These are phyloP conservation scores for Boletus sp. DNA, from an alignment of 768 basidiomycete genomes.

Conservation along the genomic window DNA sequence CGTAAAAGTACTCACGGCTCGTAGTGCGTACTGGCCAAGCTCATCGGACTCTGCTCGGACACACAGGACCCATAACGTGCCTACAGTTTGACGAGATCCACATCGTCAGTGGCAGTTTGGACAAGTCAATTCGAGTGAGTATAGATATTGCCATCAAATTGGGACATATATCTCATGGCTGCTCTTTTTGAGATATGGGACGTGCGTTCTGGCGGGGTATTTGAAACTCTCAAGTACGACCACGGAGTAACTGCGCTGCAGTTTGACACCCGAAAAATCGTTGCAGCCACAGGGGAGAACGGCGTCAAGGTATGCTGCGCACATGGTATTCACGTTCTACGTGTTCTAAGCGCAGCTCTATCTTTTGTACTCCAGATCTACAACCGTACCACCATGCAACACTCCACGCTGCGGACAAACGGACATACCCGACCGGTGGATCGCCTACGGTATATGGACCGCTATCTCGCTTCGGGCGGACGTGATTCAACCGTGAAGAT, in stretches of 20 bases:
- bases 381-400: slow-evolving; percentile 91
- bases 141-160: background rate
- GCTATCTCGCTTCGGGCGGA: slow-evolving; percentile 88
- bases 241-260: slow-evolving; percentile 88
- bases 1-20: background rate
- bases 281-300: slow-evolving; percentile 92
- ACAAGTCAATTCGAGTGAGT: slow-evolving; percentile 86
- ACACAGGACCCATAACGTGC: slow-evolving; percentile 90
- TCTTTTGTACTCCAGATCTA: slow-evolving; percentile 58
- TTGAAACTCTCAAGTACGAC: slow-evolving; percentile 89
- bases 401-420: slow-evolving; percentile 80
- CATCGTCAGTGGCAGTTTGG: slow-evolving; percentile 88
- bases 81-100: slow-evolving; percentile 96
- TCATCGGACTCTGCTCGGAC: slow-evolving; percentile 88
- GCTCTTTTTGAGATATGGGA: slow-evolving; percentile 80
- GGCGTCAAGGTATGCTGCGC: slow-evolving; percentile 69
- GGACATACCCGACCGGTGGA: slow-evolving; percentile 93
- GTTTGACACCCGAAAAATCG: slow-evolving; percentile 91
- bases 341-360: background rate
- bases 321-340: background rate
- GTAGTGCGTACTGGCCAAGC: slow-evolving; percentile 98
- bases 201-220: slow-evolving; percentile 81
- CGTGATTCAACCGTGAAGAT: slow-evolving; percentile 86
- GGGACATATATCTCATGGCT: background rate
- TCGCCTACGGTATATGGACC: slow-evolving; percentile 91